Evolutionary conservation across 148 eudicot genomes (phyloP).

Genomic region (Drosera capensis): DNA sequence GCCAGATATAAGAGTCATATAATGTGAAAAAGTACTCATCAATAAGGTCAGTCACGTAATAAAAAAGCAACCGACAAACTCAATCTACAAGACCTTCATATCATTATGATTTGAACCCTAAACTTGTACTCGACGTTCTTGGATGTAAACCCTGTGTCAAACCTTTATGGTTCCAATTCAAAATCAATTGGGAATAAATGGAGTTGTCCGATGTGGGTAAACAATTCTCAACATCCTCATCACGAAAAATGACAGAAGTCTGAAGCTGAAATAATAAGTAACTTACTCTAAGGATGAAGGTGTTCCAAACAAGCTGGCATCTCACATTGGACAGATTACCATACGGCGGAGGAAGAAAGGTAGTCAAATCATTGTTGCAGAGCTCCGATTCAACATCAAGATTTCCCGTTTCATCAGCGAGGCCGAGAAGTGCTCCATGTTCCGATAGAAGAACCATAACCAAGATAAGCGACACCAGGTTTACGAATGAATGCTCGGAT

Average conservation of each 20-base stretch:
- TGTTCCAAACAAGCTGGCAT: slow-evolving; percentile 70
- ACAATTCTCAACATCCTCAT: no score
- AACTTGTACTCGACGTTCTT: no score
- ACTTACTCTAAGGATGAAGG: slow-evolving; percentile 60
- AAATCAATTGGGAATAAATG: no score
- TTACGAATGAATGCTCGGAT: slow-evolving; percentile 1
- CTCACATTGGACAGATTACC: slow-evolving; percentile 40
- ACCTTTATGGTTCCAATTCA: no score
- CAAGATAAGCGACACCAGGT: neutral
- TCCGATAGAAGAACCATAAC: neutral
- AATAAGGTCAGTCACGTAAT: no score
- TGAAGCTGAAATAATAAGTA: neutral
- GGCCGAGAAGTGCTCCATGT: slow-evolving; percentile 5
- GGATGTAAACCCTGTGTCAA: no score
- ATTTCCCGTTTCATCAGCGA: slow-evolving; percentile 6
- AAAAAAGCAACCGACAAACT: no score
- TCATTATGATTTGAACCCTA: no score
- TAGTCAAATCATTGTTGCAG: slow-evolving; percentile 51
- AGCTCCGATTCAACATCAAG: slow-evolving; percentile 13
- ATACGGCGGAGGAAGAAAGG: slow-evolving; percentile 78
- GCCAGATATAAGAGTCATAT: no score
- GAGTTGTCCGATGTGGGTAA: no score
- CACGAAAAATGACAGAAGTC: neutral
- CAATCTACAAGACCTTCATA: no score
- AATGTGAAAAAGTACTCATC: no score